Conservation (phyloP, 2,329 filamentous ascomycete genomes). For the Epichloe amarillans region DNA sequence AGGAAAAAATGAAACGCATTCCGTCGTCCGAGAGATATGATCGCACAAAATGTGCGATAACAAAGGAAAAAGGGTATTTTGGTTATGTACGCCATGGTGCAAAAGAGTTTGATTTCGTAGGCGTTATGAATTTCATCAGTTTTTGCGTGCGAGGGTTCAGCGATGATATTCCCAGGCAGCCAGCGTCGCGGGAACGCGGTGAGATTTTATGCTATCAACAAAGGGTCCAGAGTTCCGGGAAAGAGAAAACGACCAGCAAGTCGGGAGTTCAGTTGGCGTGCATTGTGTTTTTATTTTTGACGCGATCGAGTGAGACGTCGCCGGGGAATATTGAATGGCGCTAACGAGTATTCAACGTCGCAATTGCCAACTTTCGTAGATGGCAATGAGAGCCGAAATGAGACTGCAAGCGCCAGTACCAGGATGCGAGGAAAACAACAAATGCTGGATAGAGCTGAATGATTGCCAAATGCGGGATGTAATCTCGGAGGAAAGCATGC, state of each 20-base stretch:
- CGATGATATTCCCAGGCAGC: not conserved
- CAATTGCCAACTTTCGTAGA: not conserved
- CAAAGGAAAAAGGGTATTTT: conserved; percentile 5
- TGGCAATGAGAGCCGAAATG: conserved; percentile 8
- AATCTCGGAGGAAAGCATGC: not conserved
- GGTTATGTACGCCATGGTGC: conserved; percentile 2
- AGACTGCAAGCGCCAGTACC: conserved; percentile 9
- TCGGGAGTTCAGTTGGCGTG: not conserved
- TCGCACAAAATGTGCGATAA: conserved; percentile 5
- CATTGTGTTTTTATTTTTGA: conserved; percentile 7
- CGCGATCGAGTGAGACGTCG: conserved; percentile 5
- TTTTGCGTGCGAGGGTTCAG: not conserved
- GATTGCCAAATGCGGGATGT: conserved; percentile 1
- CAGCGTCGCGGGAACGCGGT: conserved; percentile 8
- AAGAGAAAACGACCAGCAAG: not conserved
- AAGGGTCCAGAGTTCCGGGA: not conserved
- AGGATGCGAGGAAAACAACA: conserved; percentile 4
- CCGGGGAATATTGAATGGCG: not conserved
- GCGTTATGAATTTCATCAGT: not conserved
- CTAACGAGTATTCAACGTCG: not conserved
- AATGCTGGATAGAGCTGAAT: not conserved
- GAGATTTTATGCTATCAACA: not conserved
- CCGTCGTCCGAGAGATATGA: conserved; percentile 15
- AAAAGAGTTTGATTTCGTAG: not conserved
- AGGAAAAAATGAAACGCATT: conserved; percentile 7